These are phyloP conservation scores for Hypoxylon sp. DNA, from an alignment of 2,329 filamentous ascomycete species.

Conservation along the genomic window DNA sequence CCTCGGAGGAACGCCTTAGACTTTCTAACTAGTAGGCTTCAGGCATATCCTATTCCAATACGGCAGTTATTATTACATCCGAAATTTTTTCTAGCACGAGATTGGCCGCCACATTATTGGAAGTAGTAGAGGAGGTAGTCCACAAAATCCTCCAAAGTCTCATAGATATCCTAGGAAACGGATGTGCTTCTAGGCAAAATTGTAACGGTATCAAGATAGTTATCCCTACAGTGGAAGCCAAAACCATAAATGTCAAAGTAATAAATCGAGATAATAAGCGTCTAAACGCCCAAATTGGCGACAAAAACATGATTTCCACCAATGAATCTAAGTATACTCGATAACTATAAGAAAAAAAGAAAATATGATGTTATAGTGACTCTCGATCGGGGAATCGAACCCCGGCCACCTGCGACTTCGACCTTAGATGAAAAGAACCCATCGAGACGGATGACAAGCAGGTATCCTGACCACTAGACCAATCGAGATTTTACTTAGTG, in stretches of 20 bases:
- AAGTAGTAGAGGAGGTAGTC: no score
- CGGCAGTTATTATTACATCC: no score
- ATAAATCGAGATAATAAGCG: background rate
- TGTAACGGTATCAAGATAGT: background rate
- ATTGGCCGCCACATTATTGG: no score
- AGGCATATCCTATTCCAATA: no score
- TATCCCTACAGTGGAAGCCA: background rate
- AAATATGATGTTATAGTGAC: slow-evolving; percentile 6
- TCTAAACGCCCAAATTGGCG: background rate
- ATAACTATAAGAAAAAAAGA: background rate
- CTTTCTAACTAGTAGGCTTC: no score
- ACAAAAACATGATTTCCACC: background rate
- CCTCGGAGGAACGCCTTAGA: no score
- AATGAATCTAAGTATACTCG: background rate
- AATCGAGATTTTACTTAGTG: background rate
- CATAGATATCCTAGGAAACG: no score
- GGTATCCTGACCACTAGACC: slow-evolving; percentile 6
- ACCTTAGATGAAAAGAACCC: background rate
- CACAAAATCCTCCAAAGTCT: background rate
- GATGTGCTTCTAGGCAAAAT: background rate
- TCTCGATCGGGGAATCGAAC: slow-evolving; percentile 57
- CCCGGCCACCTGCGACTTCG: slow-evolving; percentile 51
- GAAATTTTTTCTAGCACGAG: no score
- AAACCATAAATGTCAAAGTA: background rate
- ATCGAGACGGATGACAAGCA: slow-evolving; percentile 1